A percentile compares a stretch with the other conserved stretches of the same genome.
These are phyloP conservation scores for Epichloe hybrida DNA, from an alignment of 2,329 filamentous ascomycete genomes.

Conservation along the genomic window DNA sequence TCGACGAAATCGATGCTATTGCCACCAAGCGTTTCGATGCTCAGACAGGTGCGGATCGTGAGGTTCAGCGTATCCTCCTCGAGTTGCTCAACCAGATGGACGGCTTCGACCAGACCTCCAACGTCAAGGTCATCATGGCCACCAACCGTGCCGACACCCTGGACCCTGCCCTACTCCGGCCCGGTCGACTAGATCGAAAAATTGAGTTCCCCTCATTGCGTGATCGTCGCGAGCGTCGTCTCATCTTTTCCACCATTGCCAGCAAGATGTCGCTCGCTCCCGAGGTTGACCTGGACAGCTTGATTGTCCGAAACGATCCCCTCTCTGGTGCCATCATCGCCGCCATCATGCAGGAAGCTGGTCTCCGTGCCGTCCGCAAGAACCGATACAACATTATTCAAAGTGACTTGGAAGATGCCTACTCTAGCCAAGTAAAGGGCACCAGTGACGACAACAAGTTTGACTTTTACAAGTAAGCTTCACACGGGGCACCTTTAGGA, in stretches of 20 bases:
- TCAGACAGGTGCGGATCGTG: constrained; percentile 92
- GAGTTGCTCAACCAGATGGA: constrained; percentile 99
- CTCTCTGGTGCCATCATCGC: constrained; percentile 92
- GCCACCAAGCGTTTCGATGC: constrained; percentile 98
- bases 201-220: constrained; percentile 96
- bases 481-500: not conserved
- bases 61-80: constrained; percentile 95
- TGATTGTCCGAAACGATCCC: constrained; percentile 95
- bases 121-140: constrained; percentile 99
- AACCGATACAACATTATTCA: constrained; percentile 99
- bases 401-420: constrained; percentile 89
- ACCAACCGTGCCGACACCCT: constrained; percentile 97
- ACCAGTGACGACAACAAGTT: constrained; percentile 57
- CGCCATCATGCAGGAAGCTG: constrained; percentile 98
- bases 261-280: constrained; percentile 94
- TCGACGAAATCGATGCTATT: constrained; percentile 97
- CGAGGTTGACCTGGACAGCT: constrained; percentile 87
- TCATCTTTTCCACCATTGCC: constrained; percentile 97
- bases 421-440: constrained; percentile 90
- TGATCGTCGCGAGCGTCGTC: constrained; percentile 82
- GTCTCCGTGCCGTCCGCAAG: constrained; percentile 85
- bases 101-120: constrained; percentile 95
- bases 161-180: constrained; percentile 85
- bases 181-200: constrained; percentile 91
- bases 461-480: constrained; percentile 73